Conservation (phyloP, 2,329 filamentous ascomycete genomes). For the Bipolaris sorokiniana region DNA sequence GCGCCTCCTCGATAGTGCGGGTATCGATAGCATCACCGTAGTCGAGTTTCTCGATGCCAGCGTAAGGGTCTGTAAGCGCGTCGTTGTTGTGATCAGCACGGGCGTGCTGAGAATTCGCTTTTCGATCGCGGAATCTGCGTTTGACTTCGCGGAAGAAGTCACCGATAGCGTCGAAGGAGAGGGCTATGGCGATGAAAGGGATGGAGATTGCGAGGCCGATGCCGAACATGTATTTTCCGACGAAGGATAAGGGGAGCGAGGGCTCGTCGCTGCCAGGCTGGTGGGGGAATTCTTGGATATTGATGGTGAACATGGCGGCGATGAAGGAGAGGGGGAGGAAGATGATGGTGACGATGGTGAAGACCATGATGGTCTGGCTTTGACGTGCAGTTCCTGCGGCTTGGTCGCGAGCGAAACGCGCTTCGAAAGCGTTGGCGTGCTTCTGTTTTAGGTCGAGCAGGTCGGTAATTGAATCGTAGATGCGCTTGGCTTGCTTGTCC, state of each 20-base stretch:
- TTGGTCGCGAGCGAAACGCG: conserved; percentile 66
- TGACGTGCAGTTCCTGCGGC: conserved; percentile 66
- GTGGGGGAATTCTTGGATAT: conserved; percentile 57
- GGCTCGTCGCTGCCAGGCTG: conserved; percentile 33
- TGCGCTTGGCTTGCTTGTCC: conserved; percentile 66
- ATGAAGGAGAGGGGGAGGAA: conserved; percentile 64
- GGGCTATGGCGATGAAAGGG: conserved; percentile 55
- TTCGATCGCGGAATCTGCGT: conserved; percentile 24
- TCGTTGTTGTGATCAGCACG: neutral
- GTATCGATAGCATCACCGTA: conserved; percentile 33
- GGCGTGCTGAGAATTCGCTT: neutral
- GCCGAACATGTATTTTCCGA: conserved; percentile 63
- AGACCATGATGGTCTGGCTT: conserved; percentile 63
- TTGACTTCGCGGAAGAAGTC: conserved; percentile 40
- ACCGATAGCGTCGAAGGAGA: conserved; percentile 52
- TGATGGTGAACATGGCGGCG: conserved; percentile 62
- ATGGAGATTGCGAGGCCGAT: conserved; percentile 62
- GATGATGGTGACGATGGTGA: conserved; percentile 65
- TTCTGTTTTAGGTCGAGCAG: conserved; percentile 72
- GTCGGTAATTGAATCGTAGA: conserved; percentile 66
- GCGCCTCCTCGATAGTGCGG: conserved; percentile 34
- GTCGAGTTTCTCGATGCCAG: conserved; percentile 13
- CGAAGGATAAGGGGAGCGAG: conserved; percentile 56
- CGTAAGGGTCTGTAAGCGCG: neutral
- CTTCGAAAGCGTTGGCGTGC: conserved; percentile 71